Conservation (phyloP, 2,329 filamentous ascomycete species). For the Mycocentrospora acerina region DNA sequence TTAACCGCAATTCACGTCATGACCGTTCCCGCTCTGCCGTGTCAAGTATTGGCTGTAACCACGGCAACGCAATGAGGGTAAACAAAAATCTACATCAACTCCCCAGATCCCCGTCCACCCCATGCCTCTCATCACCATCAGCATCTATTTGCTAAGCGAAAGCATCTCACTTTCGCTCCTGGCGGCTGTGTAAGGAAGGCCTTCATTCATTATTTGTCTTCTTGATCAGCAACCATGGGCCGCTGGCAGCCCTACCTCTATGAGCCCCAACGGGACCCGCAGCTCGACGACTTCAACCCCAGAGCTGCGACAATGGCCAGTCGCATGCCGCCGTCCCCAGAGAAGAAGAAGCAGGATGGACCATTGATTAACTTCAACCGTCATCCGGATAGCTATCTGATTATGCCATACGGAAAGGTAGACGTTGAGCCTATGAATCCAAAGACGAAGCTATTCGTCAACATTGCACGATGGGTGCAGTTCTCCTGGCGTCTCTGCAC, state of each 20-base stretch:
- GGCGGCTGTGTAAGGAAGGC: constrained; percentile 25
- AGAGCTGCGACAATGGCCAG: constrained; percentile 82
- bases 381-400: constrained; percentile 76
- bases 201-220: constrained; percentile 33
- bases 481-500: constrained; percentile 67
- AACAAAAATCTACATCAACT: constrained; percentile 26
- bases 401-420: constrained; percentile 63
- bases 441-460: constrained; percentile 70
- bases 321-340: constrained; percentile 62
- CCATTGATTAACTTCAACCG: constrained; percentile 80
- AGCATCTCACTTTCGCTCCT: constrained; percentile 26
- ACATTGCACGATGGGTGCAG: constrained; percentile 68
- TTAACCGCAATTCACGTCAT: constrained; percentile 13
- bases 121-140: constrained; percentile 30
- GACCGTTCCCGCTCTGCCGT: constrained; percentile 9
- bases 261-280: constrained; percentile 52
- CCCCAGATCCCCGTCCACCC: constrained; percentile 27
- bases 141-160: constrained; percentile 40
- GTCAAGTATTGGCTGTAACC: constrained; percentile 27
- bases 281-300: constrained; percentile 71
- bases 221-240: constrained; percentile 38
- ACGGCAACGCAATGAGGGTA: no score
- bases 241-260: constrained; percentile 74
- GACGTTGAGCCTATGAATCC: constrained; percentile 67
- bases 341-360: constrained; percentile 67